Evolutionary conservation across 495 filamentous ascomycete genomes (phyloP).

Genomic region (Neurospora sp.): DNA sequence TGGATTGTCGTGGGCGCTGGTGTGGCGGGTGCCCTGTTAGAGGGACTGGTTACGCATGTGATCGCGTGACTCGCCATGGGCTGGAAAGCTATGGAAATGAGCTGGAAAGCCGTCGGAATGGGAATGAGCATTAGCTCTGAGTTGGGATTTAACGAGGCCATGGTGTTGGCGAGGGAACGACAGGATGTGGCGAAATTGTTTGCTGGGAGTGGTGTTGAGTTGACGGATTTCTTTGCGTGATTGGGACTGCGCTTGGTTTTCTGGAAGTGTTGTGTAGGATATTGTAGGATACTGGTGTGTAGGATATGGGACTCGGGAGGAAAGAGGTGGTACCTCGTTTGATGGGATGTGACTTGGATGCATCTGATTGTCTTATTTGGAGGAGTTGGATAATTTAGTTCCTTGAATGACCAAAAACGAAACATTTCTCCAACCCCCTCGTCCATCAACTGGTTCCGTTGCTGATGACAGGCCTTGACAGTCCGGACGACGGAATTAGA

Average conservation of each 20-base stretch:
- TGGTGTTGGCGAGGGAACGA: not conserved
- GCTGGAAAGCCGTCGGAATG: not conserved
- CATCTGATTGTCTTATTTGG: not conserved
- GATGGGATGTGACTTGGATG: not conserved
- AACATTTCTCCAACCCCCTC: not conserved
- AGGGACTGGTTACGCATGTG: constrained; percentile 8
- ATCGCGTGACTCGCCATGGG: not conserved
- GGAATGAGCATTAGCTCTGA: not conserved
- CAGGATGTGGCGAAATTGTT: not conserved
- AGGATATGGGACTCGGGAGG: not conserved
- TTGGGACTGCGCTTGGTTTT: not conserved
- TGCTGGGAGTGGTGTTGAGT: not conserved
- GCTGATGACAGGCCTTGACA: not conserved
- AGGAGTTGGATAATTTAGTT: not conserved
- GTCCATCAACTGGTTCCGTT: not conserved
- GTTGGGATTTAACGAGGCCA: not conserved
- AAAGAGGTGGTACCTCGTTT: not conserved
- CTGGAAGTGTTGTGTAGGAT: not conserved
- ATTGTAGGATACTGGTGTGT: not conserved
- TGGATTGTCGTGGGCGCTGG: constrained; percentile 41
- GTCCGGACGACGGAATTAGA: not conserved
- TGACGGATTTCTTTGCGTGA: not conserved
- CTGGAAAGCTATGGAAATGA: not conserved
- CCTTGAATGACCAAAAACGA: not conserved
- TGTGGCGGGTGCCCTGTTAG: constrained; percentile 20